Evolutionary conservation across 2,329 filamentous ascomycete genomes (phyloP), one percentile per base, ranked within the genome.

Genomic region (Alternaria gaisen): DNA sequence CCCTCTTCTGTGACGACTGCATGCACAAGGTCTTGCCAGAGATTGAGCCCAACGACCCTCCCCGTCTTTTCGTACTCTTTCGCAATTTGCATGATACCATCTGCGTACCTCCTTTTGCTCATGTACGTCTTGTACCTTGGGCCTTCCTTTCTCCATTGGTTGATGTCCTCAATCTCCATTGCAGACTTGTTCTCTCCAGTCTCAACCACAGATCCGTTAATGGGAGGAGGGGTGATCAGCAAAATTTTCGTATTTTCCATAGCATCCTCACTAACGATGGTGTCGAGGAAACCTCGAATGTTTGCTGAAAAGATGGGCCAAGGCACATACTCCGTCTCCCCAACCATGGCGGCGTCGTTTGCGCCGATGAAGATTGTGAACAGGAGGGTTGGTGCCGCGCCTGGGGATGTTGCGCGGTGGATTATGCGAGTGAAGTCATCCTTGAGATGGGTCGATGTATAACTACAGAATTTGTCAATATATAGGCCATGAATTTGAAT

Each of bases 281-380:
- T 72, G 9, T 77, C 73, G 9, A 80, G 65, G 55, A 77, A 80
- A 12, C 62, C 50, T 48, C 77, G 76, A 18, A 80, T 73, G 54
- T 79, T 77, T 14, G 66, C 66, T 51, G 76, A 72, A 61, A 77
- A 81, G 11, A 66, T 58, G 3, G 65, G 60, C 26, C 79, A 64
- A 3, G 79, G 75, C 2, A 80, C 76, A 36, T 72, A 71, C 38
- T 72, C 71, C 11, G 40, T 40, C 3, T 58, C 41, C 11, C 57
- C 53, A n/a, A 69, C 43, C 28, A 79, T 58, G 58, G 74, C 79
- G 24, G 78, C 78, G 55, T 80, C 79, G 51, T 80, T 80, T 26
- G 77, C 78, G 38, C 79, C 79, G 9, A 80, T 56, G 56, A 79
- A 79, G 58, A 80, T 80, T 18, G 77, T 80, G 62, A 81, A 69